These are phyloP conservation scores for Pichia cactophila DNA, from an alignment of 1,139 yeast genomes.

Conservation along the genomic window DNA sequence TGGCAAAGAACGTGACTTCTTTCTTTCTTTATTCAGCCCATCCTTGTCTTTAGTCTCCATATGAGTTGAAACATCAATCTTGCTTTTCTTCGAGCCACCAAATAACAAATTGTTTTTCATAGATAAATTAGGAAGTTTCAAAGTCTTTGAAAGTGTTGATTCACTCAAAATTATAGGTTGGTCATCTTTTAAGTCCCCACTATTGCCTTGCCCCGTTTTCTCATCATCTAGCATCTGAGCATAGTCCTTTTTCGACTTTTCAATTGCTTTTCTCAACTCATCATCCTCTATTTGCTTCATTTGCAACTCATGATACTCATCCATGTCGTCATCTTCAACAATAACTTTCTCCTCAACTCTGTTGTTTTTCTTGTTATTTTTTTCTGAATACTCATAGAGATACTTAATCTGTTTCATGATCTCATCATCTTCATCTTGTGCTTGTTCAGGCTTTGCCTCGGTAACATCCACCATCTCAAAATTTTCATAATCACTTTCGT, in stretches of 20 bases:
- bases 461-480: constrained; percentile 13
- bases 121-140: constrained; percentile 12
- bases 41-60: background rate
- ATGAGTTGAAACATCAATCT: background rate
- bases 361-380: constrained; percentile 15
- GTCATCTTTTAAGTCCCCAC: constrained; percentile 6
- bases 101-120: constrained; percentile 12
- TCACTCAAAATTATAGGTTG: constrained; percentile 21
- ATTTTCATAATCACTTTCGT: constrained; percentile 8
- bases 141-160: constrained; percentile 11
- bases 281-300: constrained; percentile 23
- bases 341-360: background rate
- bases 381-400: constrained; percentile 25
- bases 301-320: constrained; percentile 13
- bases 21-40: constrained; percentile 4
- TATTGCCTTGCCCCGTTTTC: background rate
- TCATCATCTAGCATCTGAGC: constrained; percentile 15
- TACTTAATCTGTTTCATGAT: constrained; percentile 25
- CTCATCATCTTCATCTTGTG: constrained; percentile 6
- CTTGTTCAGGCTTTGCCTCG: background rate
- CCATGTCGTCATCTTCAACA: constrained; percentile 6
- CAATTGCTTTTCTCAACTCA: constrained; percentile 36
- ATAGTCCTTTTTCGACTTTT: constrained; percentile 33
- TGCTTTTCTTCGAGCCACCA: constrained; percentile 2
- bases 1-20: constrained; percentile 15